Conservation (phyloP, 805 yeast species). For the Torulaspora microellipsoides region DNA sequence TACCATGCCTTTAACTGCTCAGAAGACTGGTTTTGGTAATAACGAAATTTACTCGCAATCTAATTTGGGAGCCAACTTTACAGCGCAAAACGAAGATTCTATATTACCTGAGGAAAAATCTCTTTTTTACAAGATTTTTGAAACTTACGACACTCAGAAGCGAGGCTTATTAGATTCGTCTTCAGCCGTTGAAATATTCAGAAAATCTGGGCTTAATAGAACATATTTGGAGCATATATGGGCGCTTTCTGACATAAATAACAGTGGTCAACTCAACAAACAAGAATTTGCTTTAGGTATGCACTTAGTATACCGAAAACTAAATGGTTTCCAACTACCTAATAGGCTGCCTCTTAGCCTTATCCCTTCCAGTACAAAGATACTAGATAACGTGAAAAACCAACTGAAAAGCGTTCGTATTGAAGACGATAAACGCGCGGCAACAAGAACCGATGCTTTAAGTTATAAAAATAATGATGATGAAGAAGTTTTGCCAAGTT, state of each 20-base stretch:
- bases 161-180: conserved; percentile 73
- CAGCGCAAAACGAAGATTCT: conserved; percentile 48
- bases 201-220: conserved; percentile 85
- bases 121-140: conserved; percentile 81
- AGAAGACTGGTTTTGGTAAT: conserved; percentile 45
- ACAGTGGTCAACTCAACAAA: conserved; percentile 75
- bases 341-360: conserved; percentile 78
- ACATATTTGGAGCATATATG: conserved; percentile 85
- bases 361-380: conserved; percentile 77
- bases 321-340: conserved; percentile 88
- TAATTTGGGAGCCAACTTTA: conserved; percentile 33
- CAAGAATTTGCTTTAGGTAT: conserved; percentile 96
- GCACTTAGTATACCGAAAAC: conserved; percentile 89
- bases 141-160: conserved; percentile 72
- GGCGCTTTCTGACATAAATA: conserved; percentile 80
- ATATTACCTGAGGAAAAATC: conserved; percentile 84
- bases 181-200: conserved; percentile 78
- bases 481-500: conserved; percentile 58
- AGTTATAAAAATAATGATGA: conserved; percentile 79
- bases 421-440: conserved; percentile 16
- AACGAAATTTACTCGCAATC: conserved; percentile 38
- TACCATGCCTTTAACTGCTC: conserved; percentile 37
- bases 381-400: conserved; percentile 69
- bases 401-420: conserved; percentile 26
- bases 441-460: conserved; percentile 32